phyloP scores from a whole-genome alignment of 805 yeast species.

The Metschnikowia chrysomelidarum region DNA sequence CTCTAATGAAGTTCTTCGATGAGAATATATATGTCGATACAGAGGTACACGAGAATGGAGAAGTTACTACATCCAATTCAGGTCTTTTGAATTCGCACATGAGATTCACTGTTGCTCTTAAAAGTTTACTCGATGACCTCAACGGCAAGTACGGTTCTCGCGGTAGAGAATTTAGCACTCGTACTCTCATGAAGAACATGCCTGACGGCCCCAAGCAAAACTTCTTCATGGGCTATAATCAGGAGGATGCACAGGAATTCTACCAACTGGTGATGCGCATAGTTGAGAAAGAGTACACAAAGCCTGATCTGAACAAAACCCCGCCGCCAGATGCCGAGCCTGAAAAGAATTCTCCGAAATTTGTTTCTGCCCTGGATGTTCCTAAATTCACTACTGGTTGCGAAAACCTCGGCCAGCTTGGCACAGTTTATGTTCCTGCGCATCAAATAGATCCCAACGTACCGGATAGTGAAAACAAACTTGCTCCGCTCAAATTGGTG shows the following conservation, averaged over 20 bases:
- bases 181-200: slow-evolving; percentile 60
- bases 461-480: slow-evolving; percentile 41
- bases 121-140: slow-evolving; percentile 50
- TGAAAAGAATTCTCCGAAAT: slow-evolving; percentile 16
- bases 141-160: slow-evolving; percentile 53
- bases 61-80: slow-evolving; percentile 18
- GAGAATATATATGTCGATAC: slow-evolving; percentile 29
- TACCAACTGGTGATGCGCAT: slow-evolving; percentile 75
- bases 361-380: slow-evolving; percentile 23
- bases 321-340: slow-evolving; percentile 24
- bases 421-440: slow-evolving; percentile 69
- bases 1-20: slow-evolving; percentile 55
- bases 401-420: slow-evolving; percentile 54
- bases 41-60: slow-evolving; percentile 25
- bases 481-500: slow-evolving; percentile 53
- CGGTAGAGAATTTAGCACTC: slow-evolving; percentile 63
- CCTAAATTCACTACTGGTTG: slow-evolving; percentile 35
- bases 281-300: slow-evolving; percentile 56
- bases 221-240: slow-evolving; percentile 80
- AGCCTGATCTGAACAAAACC: slow-evolving; percentile 20
- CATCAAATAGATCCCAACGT: slow-evolving; percentile 73
- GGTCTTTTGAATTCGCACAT: slow-evolving; percentile 25
- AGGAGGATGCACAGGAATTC: slow-evolving; percentile 96
- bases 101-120: slow-evolving; percentile 53
- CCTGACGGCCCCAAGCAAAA: slow-evolving; percentile 76